phyloP scores from a whole-genome alignment of 1,284 basidiomycete genomes.

The Cutaneotrichosporon arboriforme region DNA sequence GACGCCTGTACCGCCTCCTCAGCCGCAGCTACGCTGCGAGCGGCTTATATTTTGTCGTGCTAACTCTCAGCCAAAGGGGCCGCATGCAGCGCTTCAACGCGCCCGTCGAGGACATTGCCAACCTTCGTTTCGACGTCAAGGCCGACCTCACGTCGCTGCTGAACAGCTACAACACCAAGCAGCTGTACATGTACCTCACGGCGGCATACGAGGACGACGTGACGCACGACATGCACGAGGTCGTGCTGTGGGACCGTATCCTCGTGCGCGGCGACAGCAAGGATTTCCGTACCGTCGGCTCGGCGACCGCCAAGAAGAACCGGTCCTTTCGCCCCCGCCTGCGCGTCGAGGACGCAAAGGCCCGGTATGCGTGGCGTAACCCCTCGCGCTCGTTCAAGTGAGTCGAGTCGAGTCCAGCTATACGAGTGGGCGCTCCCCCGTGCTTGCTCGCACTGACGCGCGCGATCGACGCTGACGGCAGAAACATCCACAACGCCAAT shows the following conservation, averaged over 20 bases:
- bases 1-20: too few species aligned
- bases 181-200: conserved; percentile 48
- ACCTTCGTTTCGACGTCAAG: conserved; percentile 44
- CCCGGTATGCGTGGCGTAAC: conserved; percentile 43
- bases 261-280: conserved; percentile 34
- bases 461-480: conserved; percentile 13
- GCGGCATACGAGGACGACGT: conserved; percentile 37
- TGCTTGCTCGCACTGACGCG: neutral
- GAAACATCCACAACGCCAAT: conserved; percentile 39
- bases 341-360: conserved; percentile 38
- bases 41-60: neutral
- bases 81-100: conserved; percentile 35
- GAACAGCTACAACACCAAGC: conserved; percentile 49
- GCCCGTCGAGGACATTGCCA: conserved; percentile 42
- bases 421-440: too few species aligned
- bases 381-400: conserved; percentile 44
- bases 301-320: conserved; percentile 15
- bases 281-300: conserved; percentile 38
- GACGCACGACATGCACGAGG: conserved; percentile 32
- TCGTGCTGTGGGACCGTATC: conserved; percentile 49
- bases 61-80: conserved; percentile 29
- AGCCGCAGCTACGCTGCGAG: too few species aligned
- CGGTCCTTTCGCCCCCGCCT: conserved; percentile 20
- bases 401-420: conserved; percentile 11
- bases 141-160: conserved; percentile 46